Base-by-base conservation (phyloP, 371 early-diverging fungal genomes). In the Dichotomocladium elegans region DNA sequence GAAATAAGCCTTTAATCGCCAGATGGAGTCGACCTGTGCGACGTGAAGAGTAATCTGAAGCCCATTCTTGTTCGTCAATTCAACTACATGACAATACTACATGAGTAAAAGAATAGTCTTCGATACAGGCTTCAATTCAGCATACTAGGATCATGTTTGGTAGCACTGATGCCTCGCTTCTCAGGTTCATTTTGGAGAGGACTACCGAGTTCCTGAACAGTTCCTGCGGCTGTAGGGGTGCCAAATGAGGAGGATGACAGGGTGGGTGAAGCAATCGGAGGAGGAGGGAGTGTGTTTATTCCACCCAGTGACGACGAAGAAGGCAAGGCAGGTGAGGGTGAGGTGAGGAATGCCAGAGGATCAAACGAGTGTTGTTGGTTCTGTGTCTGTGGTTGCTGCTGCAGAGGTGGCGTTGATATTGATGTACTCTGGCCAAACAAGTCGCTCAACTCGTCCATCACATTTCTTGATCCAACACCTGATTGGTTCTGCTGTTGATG, bases 41-140 rank as follows among this genome's bases (percentile, higher is more conserved):
- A 65, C 50, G 45, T 68, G 47, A 17, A 74, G 44, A 28, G 58
- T 61, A 30, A 74, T 74, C 6, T 53, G 50, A 10, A 74, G 47
- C 0, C 74, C 74, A 42, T 74, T 74, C 54, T 74, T 70, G 40
- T 74, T 74, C 1, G 66, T 63, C 58, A 74, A 42, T 17, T 51
- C 51, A 41, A 56, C 68, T 67, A 63, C 1, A 37, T n/a, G 45
- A 29, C 1, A 30, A 1, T 15, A 41, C 10, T 10, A n/a, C 43
- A 44, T 7, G 33, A 15, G 8, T 14, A n/a, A 15, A 41, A 11
- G 6, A 42, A 19, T 4, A 2, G 1, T 14, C 4, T 30, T 31
- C 17, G 11, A 2, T 26, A 9, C 34, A 46, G 7, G n/a, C 17
- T 15, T 24, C 19, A 29, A n/a, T n/a, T n/a, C n/a, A 17, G 33